Evolutionary conservation across 805 yeast genomes (phyloP).

Genomic region (Schwanniomyces yamadae): DNA sequence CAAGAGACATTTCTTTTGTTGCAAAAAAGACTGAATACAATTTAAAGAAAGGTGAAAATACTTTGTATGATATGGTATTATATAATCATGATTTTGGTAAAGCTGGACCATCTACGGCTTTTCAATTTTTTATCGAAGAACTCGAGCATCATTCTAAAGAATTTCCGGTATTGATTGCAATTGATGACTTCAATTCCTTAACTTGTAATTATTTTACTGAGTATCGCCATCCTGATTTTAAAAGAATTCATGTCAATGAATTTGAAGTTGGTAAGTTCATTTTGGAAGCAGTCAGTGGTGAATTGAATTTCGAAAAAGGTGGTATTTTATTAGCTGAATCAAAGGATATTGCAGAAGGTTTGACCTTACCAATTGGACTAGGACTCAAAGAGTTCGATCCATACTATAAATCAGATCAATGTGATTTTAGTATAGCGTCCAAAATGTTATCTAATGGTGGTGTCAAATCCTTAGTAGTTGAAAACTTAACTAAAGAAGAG

Average conservation of each 20-base stretch:
- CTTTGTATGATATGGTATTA: constrained; percentile 46
- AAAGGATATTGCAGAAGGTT: constrained; percentile 48
- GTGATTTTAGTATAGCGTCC: constrained; percentile 57
- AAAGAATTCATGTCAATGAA: constrained; percentile 55
- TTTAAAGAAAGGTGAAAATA: constrained; percentile 33
- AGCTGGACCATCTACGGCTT: constrained; percentile 42
- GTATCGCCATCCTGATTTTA: constrained; percentile 58
- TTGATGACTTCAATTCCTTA: constrained; percentile 73
- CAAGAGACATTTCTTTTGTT: constrained; percentile 31
- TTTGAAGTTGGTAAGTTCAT: constrained; percentile 64
- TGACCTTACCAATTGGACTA: constrained; percentile 61
- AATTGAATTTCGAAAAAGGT: constrained; percentile 53
- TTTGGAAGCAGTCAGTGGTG: constrained; percentile 55
- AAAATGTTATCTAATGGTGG: constrained; percentile 40
- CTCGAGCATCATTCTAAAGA: constrained; percentile 45
- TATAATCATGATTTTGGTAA: constrained; percentile 39
- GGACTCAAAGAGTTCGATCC: constrained; percentile 53
- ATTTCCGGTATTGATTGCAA: constrained; percentile 62
- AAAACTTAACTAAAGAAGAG: constrained; percentile 30
- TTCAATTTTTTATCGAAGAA: constrained; percentile 56
- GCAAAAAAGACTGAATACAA: constrained; percentile 31
- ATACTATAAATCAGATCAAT: constrained; percentile 49
- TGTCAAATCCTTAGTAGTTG: constrained; percentile 24
- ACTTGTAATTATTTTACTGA: constrained; percentile 53
- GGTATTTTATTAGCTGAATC: constrained; percentile 65